phyloP scores from a whole-genome alignment of 2,329 filamentous ascomycete species.

The Diaporthe caulivora region DNA sequence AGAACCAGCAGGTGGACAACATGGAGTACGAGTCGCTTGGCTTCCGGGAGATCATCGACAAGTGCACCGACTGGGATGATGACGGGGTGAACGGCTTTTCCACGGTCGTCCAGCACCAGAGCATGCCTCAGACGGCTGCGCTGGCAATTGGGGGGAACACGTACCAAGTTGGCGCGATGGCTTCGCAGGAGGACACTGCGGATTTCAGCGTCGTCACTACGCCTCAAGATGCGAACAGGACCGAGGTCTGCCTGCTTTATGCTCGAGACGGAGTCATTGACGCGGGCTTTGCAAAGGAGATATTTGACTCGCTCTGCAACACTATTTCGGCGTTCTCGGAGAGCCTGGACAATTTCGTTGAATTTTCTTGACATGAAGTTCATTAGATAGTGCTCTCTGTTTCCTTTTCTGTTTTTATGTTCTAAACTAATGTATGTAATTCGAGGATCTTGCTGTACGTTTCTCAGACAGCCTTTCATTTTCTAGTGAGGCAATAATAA shows the following conservation, averaged over 20 bases:
- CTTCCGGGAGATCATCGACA: neutral
- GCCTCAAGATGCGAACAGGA: neutral
- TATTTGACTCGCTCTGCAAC: neutral
- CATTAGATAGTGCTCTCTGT: neutral
- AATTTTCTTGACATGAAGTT: neutral
- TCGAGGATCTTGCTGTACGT: neutral
- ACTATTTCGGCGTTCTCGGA: neutral
- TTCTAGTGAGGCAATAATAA: neutral
- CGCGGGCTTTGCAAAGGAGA: neutral
- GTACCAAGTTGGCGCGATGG: neutral
- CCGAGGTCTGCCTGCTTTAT: constrained; percentile 3
- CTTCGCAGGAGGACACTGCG: constrained; percentile 1
- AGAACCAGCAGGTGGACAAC: constrained; percentile 9
- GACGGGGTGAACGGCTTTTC: neutral
- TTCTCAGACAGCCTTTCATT: neutral
- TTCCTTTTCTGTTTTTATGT: neutral
- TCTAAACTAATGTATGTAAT: neutral
- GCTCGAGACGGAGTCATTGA: neutral
- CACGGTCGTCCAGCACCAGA: neutral
- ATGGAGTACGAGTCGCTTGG: constrained; percentile 10
- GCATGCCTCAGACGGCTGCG: constrained; percentile 2
- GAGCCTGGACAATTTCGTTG: neutral
- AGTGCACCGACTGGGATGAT: constrained; percentile 6
- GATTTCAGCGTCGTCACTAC: constrained; percentile 16
- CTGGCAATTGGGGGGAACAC: neutral